A percentile compares a stretch with the other conserved stretches of the same genome.
Conservation (phyloP, 345 rosid genomes). For the Lagerstroemia speciosa region DNA sequence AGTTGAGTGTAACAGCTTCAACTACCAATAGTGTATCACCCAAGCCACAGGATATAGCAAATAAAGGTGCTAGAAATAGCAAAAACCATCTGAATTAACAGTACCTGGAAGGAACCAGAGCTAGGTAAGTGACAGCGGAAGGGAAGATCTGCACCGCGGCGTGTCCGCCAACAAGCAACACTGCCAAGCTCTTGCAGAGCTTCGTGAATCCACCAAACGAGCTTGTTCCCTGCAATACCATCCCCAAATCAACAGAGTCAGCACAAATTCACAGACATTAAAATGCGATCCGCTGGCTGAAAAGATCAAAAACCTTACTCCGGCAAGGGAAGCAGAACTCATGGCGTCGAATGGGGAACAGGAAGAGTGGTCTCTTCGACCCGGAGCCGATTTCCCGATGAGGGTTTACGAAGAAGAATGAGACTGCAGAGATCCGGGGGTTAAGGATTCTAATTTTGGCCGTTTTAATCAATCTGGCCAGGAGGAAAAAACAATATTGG, state of each 20-base stretch:
- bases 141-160: constrained; percentile 75
- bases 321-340: constrained; percentile 2
- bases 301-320: neutral
- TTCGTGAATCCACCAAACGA: constrained; percentile 56
- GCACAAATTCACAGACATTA: no score
- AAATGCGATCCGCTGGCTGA: neutral
- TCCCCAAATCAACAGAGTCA: neutral
- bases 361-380: neutral
- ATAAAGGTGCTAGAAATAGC: neutral
- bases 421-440: neutral
- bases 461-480: neutral
- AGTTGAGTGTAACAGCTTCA: neutral
- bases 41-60: neutral
- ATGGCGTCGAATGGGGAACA: neutral
- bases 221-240: constrained; percentile 37
- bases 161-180: constrained; percentile 70
- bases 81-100: neutral
- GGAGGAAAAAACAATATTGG: no score
- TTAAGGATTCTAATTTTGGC: neutral
- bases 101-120: constrained; percentile 89
- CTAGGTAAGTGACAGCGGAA: constrained; percentile 52
- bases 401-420: neutral
- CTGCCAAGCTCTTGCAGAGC: constrained; percentile 85
- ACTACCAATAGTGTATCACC: neutral
- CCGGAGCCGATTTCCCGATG: neutral